A percentile compares a stretch with the other conserved stretches of the same genome.
phyloP scores from a whole-genome alignment of 2,329 filamentous ascomycete species.

The Fusarium sp. region DNA sequence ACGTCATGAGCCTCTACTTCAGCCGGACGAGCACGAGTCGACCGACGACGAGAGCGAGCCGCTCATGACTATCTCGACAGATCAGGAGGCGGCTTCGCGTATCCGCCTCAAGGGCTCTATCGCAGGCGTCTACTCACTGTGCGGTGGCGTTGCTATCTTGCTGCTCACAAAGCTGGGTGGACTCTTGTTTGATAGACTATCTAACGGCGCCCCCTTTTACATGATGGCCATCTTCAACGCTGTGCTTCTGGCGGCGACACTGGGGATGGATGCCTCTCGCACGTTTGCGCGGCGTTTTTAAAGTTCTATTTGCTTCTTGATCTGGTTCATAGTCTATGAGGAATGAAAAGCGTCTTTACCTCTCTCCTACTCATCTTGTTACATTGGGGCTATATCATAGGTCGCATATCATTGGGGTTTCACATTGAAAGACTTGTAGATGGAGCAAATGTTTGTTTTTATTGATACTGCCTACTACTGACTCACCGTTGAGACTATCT shows the following conservation, averaged over 20 bases:
- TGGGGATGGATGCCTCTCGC: slow-evolving; percentile 62
- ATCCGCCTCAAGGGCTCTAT: slow-evolving; percentile 88
- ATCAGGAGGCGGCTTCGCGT: slow-evolving; percentile 56
- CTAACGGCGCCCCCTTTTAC: slow-evolving; percentile 86
- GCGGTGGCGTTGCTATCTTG: slow-evolving; percentile 89
- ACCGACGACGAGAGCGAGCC: slow-evolving; percentile 54
- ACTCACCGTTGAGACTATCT: neutral
- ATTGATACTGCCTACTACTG: neutral
- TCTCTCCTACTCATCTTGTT: neutral
- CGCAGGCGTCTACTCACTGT: slow-evolving; percentile 92
- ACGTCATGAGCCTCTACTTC: slow-evolving; percentile 42
- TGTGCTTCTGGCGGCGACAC: slow-evolving; percentile 70
- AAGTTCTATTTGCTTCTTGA: neutral
- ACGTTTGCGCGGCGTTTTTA: slow-evolving; percentile 47
- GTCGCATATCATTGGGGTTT: neutral
- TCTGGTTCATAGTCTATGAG: slow-evolving; percentile 22
- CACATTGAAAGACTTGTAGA: neutral
- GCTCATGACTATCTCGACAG: slow-evolving; percentile 50
- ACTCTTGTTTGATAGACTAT: slow-evolving; percentile 81
- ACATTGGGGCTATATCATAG: neutral
- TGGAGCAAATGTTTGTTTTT: neutral
- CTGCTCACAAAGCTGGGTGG: slow-evolving; percentile 93
- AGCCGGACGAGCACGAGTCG: slow-evolving; percentile 54
- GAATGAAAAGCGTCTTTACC: slow-evolving; percentile 21
- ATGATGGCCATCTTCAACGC: slow-evolving; percentile 93